phyloP scores from a whole-genome alignment of 352 stramenopile species.

The Globisporangium perplexum region DNA sequence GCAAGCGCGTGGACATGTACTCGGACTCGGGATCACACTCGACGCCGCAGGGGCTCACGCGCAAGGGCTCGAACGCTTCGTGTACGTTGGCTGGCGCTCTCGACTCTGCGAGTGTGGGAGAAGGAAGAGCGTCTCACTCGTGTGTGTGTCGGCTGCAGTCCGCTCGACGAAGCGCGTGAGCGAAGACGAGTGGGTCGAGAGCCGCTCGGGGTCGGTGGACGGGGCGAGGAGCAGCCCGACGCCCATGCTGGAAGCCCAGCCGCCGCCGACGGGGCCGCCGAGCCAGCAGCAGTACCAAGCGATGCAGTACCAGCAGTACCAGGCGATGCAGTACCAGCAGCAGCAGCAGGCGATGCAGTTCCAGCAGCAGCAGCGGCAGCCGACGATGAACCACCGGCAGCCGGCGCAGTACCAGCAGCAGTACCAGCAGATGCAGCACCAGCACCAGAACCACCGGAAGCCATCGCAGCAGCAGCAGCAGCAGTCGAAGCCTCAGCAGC shows the following conservation, averaged over 20 bases:
- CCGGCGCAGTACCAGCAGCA: not conserved
- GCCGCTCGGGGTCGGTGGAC: not conserved
- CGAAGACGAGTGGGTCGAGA: conserved; percentile 2
- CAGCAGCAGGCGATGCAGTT: too few relatives aligned
- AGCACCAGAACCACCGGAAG: not conserved
- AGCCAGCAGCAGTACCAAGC: not conserved
- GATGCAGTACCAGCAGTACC: not conserved
- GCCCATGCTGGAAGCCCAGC: conserved; percentile 9
- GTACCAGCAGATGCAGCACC: not conserved
- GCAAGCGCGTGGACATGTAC: conserved; percentile 15
- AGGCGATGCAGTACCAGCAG: not conserved
- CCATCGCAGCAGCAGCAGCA: too few relatives aligned
- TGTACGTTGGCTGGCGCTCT: not conserved
- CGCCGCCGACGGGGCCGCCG: not conserved
- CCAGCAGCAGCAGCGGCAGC: not conserved
- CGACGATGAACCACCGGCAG: not conserved
- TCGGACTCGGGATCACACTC: conserved; percentile 7
- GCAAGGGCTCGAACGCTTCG: conserved; percentile 4
- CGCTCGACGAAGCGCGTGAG: conserved; percentile 8
- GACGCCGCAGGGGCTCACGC: not conserved
- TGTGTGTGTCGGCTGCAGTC: not conserved
- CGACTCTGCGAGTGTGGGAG: too few relatives aligned
- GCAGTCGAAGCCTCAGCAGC: not conserved
- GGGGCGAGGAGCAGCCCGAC: conserved; percentile 1
- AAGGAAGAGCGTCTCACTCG: not conserved